Conservation (phyloP, 176 grass and related monocot genomes). For the Cenchrus fungigraminus region DNA sequence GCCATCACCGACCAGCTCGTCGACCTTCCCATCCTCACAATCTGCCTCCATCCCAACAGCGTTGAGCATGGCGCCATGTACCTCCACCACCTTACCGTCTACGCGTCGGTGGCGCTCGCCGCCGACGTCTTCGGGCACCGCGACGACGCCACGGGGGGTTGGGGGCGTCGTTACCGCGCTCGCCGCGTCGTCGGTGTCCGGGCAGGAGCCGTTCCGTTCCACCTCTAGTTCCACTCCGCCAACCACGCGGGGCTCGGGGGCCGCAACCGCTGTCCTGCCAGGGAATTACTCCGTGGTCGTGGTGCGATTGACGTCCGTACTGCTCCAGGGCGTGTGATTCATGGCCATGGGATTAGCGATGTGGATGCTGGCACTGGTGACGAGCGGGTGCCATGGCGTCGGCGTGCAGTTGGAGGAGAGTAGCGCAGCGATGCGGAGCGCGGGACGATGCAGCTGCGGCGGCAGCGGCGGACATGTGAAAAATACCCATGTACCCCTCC, state of each 20-base stretch:
- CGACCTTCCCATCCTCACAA: conserved; percentile 56
- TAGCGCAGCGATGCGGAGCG: conserved; percentile 27
- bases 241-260: conserved; percentile 77
- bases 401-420: background rate
- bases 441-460: background rate
- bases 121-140: conserved; percentile 43
- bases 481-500: too few species aligned
- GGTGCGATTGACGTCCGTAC: conserved; percentile 58
- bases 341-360: conserved; percentile 71
- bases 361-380: conserved; percentile 71
- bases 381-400: conserved; percentile 54
- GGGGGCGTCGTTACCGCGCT: conserved; percentile 57
- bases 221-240: conserved; percentile 71
- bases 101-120: conserved; percentile 59
- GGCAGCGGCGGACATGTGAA: too few species aligned
- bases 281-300: conserved; percentile 57
- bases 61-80: conserved; percentile 95
- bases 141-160: background rate
- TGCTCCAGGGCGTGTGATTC: conserved; percentile 85
- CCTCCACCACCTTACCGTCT: conserved; percentile 68
- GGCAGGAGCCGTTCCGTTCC: conserved; percentile 62
- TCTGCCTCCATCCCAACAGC: conserved; percentile 53
- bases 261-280: conserved; percentile 43
- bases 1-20: conserved; percentile 66
- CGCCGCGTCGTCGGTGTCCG: conserved; percentile 65